Evolutionary conservation across 495 filamentous ascomycete species (phyloP).

Genomic region (Xylaria cubensis): DNA sequence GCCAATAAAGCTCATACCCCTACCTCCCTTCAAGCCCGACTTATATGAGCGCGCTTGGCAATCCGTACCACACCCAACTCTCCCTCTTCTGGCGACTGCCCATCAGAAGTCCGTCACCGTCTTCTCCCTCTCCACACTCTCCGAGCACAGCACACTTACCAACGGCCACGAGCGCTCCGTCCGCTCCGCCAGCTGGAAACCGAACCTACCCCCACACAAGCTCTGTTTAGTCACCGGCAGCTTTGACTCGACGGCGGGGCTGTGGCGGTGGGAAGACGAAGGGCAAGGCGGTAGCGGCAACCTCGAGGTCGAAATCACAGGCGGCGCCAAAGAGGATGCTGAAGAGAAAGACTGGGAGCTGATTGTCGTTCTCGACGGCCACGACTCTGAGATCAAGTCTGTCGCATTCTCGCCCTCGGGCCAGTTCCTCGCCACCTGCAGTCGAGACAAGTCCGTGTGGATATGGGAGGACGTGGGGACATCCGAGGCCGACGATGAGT

Average conservation of each 20-base stretch:
- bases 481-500: slow-evolving; percentile 82
- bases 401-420: slow-evolving; percentile 82
- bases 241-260: slow-evolving; percentile 88
- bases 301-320: slow-evolving; percentile 39
- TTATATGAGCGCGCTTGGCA: slow-evolving; percentile 87
- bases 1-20: slow-evolving; percentile 36
- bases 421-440: slow-evolving; percentile 85
- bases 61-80: slow-evolving; percentile 81
- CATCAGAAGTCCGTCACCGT: slow-evolving; percentile 85
- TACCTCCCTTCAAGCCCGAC: slow-evolving; percentile 65
- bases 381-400: slow-evolving; percentile 91
- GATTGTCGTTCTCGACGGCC: slow-evolving; percentile 85
- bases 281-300: slow-evolving; percentile 16
- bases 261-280: slow-evolving; percentile 77
- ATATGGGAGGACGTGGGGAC: slow-evolving; percentile 90
- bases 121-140: slow-evolving; percentile 83
- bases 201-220: slow-evolving; percentile 61
- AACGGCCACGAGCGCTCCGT: slow-evolving; percentile 91
- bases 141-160: slow-evolving; percentile 75
- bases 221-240: slow-evolving; percentile 86
- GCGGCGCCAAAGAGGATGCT: slow-evolving; percentile 33
- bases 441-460: slow-evolving; percentile 95
- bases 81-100: slow-evolving; percentile 87
- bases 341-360: slow-evolving; percentile 86
- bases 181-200: slow-evolving; percentile 84